Evolutionary conservation across 1,284 basidiomycete species (phyloP).

Genomic region (Malassezia equina): DNA sequence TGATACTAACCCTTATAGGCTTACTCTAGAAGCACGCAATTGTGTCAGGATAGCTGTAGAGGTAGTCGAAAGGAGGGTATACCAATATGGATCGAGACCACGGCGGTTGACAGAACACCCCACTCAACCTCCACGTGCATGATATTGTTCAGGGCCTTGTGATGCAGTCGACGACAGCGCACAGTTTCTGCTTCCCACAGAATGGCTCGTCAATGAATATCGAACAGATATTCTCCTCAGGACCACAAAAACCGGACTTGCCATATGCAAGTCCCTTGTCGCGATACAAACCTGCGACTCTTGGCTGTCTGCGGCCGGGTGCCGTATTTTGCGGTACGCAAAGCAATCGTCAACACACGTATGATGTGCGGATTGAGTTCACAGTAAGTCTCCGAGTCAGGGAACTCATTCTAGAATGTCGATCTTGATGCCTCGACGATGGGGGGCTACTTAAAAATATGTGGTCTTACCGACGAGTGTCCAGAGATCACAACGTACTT

Average conservation of each 20-base stretch:
- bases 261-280: not conserved
- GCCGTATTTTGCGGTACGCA: conserved; percentile 40
- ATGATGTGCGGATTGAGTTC: conserved; percentile 40
- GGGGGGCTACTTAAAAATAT: conserved; percentile 45
- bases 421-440: conserved; percentile 37
- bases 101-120: not conserved
- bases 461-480: conserved; percentile 45
- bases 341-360: conserved; percentile 34
- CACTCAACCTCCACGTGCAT: not conserved
- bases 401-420: conserved; percentile 19
- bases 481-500: conserved; percentile 47
- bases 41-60: not conserved
- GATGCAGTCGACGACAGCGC: not conserved
- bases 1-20: not conserved
- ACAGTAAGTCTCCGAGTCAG: conserved; percentile 13
- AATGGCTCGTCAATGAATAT: not conserved
- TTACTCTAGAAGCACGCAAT: not conserved
- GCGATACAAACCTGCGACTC: conserved; percentile 5
- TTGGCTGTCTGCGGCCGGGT: conserved; percentile 40
- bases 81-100: not conserved
- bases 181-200: not conserved
- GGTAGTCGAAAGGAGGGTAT: not conserved
- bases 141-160: not conserved
- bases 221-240: not conserved
- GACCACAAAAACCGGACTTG: conserved; percentile 21